phyloP scores from a whole-genome alignment of 2,329 filamentous ascomycete genomes.

The Apiospora arundinis region DNA sequence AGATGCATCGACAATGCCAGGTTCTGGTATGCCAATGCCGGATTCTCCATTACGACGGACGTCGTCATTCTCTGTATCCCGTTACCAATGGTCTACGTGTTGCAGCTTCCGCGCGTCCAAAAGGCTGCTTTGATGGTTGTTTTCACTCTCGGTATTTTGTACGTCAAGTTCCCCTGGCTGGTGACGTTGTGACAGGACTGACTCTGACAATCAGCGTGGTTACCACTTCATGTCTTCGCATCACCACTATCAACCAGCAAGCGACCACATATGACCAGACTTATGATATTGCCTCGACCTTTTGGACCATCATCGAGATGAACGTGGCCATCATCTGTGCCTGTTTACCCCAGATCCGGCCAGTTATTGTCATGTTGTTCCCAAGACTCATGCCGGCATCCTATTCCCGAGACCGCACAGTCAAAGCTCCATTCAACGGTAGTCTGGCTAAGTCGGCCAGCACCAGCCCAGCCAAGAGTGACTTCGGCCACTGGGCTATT shows the following conservation, averaged over 20 bases:
- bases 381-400: constrained; percentile 36
- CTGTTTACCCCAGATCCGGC: constrained; percentile 42
- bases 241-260: constrained; percentile 46
- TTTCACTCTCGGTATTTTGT: constrained; percentile 51
- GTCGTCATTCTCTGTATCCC: constrained; percentile 47
- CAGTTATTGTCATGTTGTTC: constrained; percentile 37
- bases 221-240: constrained; percentile 43
- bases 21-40: constrained; percentile 51
- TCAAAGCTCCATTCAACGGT: constrained; percentile 25
- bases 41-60: constrained; percentile 49
- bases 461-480: constrained; percentile 27
- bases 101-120: constrained; percentile 46
- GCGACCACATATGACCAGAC: constrained; percentile 37
- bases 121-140: constrained; percentile 46
- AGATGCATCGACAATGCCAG: constrained; percentile 45
- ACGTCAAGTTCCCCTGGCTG: constrained; percentile 27
- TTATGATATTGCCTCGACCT: constrained; percentile 41
- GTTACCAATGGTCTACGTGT: constrained; percentile 47
- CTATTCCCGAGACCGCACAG: constrained; percentile 27
- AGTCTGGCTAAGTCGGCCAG: constrained; percentile 24
- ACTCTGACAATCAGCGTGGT: constrained; percentile 31
- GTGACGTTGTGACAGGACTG: neutral
- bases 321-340: constrained; percentile 45
- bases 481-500: constrained; percentile 31
- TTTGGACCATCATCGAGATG: constrained; percentile 47